Evolutionary conservation across 176 grass and related monocot genomes (phyloP), one percentile per base, ranked within the genome.

Genomic region (Carex pumila): DNA sequence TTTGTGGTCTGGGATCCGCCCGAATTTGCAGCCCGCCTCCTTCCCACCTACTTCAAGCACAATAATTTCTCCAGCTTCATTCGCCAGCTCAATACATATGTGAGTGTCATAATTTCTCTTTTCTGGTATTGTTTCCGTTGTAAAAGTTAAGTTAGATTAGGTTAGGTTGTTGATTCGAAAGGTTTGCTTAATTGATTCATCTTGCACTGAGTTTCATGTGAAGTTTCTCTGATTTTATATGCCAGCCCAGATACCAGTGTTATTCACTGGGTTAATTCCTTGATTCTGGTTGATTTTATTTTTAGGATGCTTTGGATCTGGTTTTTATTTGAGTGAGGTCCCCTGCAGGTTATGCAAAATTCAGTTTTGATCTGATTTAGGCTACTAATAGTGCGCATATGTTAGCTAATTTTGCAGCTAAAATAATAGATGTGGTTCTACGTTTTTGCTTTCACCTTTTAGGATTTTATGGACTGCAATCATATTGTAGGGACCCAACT

Each of bases 21-120:
- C 6, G 91, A 98, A 6, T 94, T 98, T 70, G 86, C 92, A 0
- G 92, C 89, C 3, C 86, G 80, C 30, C 87, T 95, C 50, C 88
- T 98, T 10, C 92, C 92, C 11, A 67, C 83, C 69, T 98, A 90
- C 81, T 98, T 98, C 85, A 98, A 98, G 89, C 95, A 98, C 89
- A 95, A 83, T 84, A 98, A 95, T 68, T 95, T 98, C 84, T 95
- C 95, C 83, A 98, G 95, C 89, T 98, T 98, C 91, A 95, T 98
- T 81, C 95, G 95, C 22, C 95, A 98, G 92, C 95, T 98, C 83
- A 98, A 98, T 85, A 98, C 95, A 37, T 98, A 98, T 87, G 90
- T 97, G 81, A 73, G 52, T 84, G 18, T 85, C 17, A 57, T 69
- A 9, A 52, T 54, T 5, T 50, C 18, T 69, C 36, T 17, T 29